Evolutionary conservation across 371 early-diverging fungal species (phyloP).

Genomic region (Syncephalastrum monosporum): DNA sequence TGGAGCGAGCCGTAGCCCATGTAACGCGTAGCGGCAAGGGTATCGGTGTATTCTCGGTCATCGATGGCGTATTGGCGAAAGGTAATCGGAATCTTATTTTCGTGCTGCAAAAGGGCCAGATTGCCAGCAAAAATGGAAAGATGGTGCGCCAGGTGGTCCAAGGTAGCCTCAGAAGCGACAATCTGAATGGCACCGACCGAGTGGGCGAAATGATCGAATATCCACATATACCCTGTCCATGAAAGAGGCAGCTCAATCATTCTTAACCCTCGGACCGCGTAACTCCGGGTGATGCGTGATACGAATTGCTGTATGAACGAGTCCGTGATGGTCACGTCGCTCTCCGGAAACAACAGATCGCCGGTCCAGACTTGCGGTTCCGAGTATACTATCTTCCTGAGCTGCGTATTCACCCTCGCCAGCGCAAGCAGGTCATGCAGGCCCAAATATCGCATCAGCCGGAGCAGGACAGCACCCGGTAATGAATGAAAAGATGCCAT

Average conservation of each 20-base stretch:
- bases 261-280: conserved; percentile 29
- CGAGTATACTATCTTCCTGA: conserved; percentile 21
- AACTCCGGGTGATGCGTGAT: conserved; percentile 38
- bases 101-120: conserved; percentile 32
- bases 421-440: conserved; percentile 19
- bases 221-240: conserved; percentile 35
- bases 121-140: conserved; percentile 39
- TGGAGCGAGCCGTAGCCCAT: conserved; percentile 24
- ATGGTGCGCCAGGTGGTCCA: conserved; percentile 27
- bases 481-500: conserved; percentile 5
- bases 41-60: conserved; percentile 18
- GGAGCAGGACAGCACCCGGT: conserved; percentile 7
- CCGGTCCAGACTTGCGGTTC: conserved; percentile 36
- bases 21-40: conserved; percentile 18
- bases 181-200: conserved; percentile 34
- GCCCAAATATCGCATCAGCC: conserved; percentile 10
- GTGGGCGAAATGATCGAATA: conserved; percentile 50
- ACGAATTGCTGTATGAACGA: conserved; percentile 25
- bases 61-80: conserved; percentile 39
- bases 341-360: conserved; percentile 31
- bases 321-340: conserved; percentile 33
- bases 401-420: conserved; percentile 11
- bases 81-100: conserved; percentile 42
- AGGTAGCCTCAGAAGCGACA: conserved; percentile 6
- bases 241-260: conserved; percentile 32